Conservation (phyloP, 257 asterid genomes). For the Coffea canephora region DNA sequence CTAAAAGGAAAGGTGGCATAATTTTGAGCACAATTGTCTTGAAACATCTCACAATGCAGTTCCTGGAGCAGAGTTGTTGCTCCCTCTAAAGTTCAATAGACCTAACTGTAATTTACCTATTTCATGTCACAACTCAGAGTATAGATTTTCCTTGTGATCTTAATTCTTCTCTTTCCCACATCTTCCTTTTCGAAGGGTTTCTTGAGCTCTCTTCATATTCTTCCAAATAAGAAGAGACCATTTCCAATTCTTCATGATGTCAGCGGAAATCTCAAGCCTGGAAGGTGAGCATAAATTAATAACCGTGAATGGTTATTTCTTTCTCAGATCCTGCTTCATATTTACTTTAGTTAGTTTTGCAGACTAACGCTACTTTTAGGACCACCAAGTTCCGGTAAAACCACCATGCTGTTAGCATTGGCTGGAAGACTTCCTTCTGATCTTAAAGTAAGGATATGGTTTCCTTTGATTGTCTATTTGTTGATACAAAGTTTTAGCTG, state of each 20-base stretch:
- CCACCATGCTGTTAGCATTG: slow-evolving; percentile 59
- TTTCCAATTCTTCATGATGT: slow-evolving; percentile 71
- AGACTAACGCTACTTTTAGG: slow-evolving; percentile 32
- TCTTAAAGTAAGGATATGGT: slow-evolving; percentile 36
- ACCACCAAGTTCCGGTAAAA: slow-evolving; percentile 73
- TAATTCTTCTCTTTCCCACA: background rate
- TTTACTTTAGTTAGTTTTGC: slow-evolving; percentile 6
- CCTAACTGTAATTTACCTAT: no score
- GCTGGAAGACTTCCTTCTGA: slow-evolving; percentile 58
- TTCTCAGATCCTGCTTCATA: background rate
- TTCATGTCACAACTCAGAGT: no score
- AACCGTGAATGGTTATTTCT: no score
- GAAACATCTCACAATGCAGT: no score
- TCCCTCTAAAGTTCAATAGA: no score
- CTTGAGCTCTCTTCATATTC: slow-evolving; percentile 51
- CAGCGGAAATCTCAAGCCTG: slow-evolving; percentile 79
- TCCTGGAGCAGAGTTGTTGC: no score
- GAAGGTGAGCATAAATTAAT: slow-evolving; percentile 46
- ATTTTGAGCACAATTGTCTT: no score
- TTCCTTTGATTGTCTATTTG: background rate
- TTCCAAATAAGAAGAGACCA: slow-evolving; percentile 69
- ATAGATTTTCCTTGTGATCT: no score
- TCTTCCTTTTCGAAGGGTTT: slow-evolving; percentile 42
- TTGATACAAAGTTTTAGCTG: no score
- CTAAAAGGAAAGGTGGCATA: no score